Percentiles rank a stretch among this genome's conserved stretches.
These are phyloP conservation scores for Aphanomyces invadans DNA, from an alignment of 352 stramenopile species.

Conservation along the genomic window DNA sequence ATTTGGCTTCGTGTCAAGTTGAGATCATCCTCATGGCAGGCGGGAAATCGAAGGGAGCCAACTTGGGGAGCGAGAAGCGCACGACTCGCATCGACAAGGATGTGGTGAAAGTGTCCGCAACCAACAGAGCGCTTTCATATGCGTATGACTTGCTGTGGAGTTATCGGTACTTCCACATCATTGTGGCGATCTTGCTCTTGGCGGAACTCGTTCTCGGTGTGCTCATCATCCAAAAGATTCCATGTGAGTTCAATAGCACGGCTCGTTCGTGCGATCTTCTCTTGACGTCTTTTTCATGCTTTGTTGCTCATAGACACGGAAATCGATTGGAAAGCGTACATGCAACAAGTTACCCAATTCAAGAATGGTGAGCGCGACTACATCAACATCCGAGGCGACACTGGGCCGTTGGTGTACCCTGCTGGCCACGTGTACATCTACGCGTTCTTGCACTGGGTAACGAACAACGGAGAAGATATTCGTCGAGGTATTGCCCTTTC, in stretches of 20 bases:
- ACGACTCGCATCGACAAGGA: constrained; percentile 81
- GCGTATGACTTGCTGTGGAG: constrained; percentile 83
- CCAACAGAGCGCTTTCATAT: constrained; percentile 58
- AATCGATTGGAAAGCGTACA: constrained; percentile 99
- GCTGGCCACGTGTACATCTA: constrained; percentile 98
- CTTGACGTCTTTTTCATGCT: not conserved
- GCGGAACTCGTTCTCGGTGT: constrained; percentile 52
- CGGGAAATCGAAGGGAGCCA: constrained; percentile 5
- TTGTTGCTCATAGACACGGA: constrained; percentile 84
- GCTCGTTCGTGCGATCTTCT: not conserved
- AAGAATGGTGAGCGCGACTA: constrained; percentile 94
- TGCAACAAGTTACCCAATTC: constrained; percentile 94
- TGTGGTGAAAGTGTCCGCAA: constrained; percentile 64
- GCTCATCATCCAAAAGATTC: constrained; percentile 73
- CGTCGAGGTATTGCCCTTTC: constrained; percentile 33
- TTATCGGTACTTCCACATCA: constrained; percentile 72
- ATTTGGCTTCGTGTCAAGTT: not conserved
- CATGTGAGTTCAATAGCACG: constrained; percentile 36
- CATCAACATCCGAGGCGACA: constrained; percentile 91
- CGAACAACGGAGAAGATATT: constrained; percentile 76
- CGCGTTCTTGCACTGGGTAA: constrained; percentile 88
- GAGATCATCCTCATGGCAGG: not conserved
- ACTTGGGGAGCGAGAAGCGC: constrained; percentile 30
- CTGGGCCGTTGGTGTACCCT: constrained; percentile 97
- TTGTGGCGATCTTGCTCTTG: constrained; percentile 49